These are phyloP conservation scores for Russula emetica DNA, from an alignment of 768 basidiomycete species.

Conservation along the genomic window DNA sequence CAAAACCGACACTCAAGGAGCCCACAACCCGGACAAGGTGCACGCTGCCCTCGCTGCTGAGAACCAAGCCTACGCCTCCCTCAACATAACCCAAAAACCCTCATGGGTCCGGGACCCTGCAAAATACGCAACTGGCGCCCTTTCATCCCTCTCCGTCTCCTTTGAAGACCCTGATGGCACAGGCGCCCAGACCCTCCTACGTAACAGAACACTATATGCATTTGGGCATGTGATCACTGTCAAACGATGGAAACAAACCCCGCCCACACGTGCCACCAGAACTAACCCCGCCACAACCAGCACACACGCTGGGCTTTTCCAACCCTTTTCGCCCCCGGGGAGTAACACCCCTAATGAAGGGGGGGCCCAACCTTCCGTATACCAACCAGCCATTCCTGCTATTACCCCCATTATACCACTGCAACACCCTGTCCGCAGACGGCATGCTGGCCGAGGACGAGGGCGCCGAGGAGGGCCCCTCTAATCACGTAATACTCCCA, in stretches of 20 bases:
- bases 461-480: too few species aligned
- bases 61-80: not conserved
- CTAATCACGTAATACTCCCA: too few species aligned
- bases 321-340: too few species aligned
- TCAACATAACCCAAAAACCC: not conserved
- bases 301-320: too few species aligned
- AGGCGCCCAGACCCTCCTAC: not conserved
- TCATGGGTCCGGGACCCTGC: not conserved
- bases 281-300: too few species aligned
- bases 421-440: too few species aligned
- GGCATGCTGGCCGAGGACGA: too few species aligned
- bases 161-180: not conserved
- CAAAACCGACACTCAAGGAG: not conserved
- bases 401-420: too few species aligned
- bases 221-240: not conserved
- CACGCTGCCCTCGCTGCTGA: not conserved
- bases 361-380: too few species aligned
- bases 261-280: too few species aligned
- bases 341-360: too few species aligned
- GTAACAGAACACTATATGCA: not conserved
- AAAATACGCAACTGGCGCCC: rapidly evolving
- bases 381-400: too few species aligned
- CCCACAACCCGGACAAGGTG: not conserved
- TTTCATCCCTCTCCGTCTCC: not conserved
- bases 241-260: not conserved